Conservation (phyloP, 176 grass and related monocot genomes). For the Carex myosuroides region DNA sequence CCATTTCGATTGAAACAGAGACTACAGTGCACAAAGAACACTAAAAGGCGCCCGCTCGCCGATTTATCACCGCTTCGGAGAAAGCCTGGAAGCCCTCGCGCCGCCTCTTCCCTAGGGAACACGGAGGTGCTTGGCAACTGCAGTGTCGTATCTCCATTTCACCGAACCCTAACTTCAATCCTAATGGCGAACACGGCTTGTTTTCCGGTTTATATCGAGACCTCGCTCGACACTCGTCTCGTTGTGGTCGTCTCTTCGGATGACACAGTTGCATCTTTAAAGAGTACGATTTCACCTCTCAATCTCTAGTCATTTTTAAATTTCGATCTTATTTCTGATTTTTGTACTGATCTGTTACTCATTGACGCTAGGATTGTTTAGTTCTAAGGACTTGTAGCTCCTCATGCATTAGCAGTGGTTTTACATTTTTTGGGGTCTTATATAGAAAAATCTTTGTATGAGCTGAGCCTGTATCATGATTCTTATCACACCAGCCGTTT, state of each 20-base stretch:
- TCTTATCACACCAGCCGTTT: neutral
- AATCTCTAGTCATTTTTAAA: neutral
- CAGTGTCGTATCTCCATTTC: neutral
- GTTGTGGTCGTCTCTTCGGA: conserved; percentile 29
- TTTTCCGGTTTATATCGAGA: conserved; percentile 44
- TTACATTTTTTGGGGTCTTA: conserved; percentile 24
- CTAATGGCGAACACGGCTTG: neutral
- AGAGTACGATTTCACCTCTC: conserved; percentile 32
- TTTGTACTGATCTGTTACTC: conserved; percentile 3
- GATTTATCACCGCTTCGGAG: neutral
- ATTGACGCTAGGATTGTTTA: neutral
- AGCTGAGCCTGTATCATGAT: conserved; percentile 23
- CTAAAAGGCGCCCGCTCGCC: neutral
- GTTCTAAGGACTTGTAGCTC: conserved; percentile 7
- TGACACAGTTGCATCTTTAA: conserved; percentile 41
- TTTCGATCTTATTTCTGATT: neutral
- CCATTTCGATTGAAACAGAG: neutral
- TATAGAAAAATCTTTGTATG: conserved; percentile 12
- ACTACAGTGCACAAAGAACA: neutral
- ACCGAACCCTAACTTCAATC: neutral
- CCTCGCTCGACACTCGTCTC: conserved; percentile 49
- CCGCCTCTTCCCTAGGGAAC: neutral
- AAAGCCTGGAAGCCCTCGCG: neutral
- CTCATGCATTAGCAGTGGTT: neutral
- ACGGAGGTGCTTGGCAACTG: neutral